Evolutionary conservation across 306 rosid genomes (phyloP), one percentile per base, ranked within the genome.

Genomic region (Lupinus albus): DNA sequence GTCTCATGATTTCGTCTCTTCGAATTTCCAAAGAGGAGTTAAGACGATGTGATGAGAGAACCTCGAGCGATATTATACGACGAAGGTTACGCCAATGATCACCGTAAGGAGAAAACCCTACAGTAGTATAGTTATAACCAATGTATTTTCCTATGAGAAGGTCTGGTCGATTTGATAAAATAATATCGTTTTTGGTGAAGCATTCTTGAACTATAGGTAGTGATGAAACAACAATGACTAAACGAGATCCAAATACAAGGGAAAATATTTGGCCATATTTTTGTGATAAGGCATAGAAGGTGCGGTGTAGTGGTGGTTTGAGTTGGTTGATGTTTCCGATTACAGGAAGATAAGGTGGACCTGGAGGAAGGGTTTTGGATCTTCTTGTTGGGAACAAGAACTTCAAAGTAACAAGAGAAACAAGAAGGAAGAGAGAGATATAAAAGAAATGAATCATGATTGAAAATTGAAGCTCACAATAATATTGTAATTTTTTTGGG

Each of bases 41-140:
- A 4, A 25, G 30, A 25, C 30, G 30, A 4, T 25, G 30, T 25
- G 30, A 25, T 25, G 94, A 87, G 65, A 83, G 83, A 25, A 88
- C 62, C 11, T 88, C 89, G 0, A 63, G 46, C 4, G 81, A 4
- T 6, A 76, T 54, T 9, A 88, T 80, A 32, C 89, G 89, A 20
- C 89, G 95, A 7, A 88, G 81, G 70, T 81, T 85, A 36, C 85
- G 88, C 95, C 95, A 88, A 42, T 85, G 91, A 38, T 85, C 86
- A 1, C 89, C 87, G 35, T 85, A 80, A 8, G 87, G 54, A 4
- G 95, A 0, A 1, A 1, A 1, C 1, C 3, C 3, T 4, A 88
- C 1, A 30, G 68, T 67, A 14, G 91, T 85, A 66, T 61, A 7
- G 74, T 85, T 79, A 79, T 88, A 85, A 15, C 54, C 71, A 0